Percentiles rank a stretch among this genome's conserved stretches.
Evolutionary conservation across 2,329 filamentous ascomycete genomes (phyloP).

Genomic region (Zarea fungicola): DNA sequence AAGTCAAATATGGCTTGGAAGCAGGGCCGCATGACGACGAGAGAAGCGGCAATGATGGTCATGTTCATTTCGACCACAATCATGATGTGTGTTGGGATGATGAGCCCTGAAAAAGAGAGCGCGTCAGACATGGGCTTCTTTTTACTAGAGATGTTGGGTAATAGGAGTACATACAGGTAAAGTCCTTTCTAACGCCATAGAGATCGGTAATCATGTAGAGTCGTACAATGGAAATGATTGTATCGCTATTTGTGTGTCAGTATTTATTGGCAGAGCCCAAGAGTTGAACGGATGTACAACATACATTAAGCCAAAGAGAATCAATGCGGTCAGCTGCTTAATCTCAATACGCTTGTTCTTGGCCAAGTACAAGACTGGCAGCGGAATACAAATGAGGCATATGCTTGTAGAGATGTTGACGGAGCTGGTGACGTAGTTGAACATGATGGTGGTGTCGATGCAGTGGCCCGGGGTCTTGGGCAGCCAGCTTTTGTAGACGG

Average conservation of each 20-base stretch:
- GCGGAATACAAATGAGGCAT: conserved; percentile 11
- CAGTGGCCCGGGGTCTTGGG: conserved; percentile 11
- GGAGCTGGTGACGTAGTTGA: conserved; percentile 14
- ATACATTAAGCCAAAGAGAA: conserved; percentile 12
- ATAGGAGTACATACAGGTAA: conserved; percentile 3
- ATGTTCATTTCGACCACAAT: conserved; percentile 14
- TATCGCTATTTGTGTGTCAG: conserved; percentile 2
- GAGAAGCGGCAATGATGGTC: conserved; percentile 13
- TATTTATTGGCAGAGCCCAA: neutral
- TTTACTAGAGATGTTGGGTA: too few species aligned
- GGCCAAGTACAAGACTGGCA: conserved; percentile 12
- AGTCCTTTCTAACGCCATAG: conserved; percentile 11
- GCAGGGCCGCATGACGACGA: conserved; percentile 13
- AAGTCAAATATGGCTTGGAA: conserved; percentile 13
- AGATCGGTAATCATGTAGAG: conserved; percentile 15
- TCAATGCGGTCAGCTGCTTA: conserved; percentile 10
- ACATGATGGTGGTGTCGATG: conserved; percentile 13
- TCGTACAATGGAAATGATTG: conserved; percentile 10
- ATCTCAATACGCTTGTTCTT: conserved; percentile 12
- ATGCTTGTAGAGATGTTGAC: conserved; percentile 11
- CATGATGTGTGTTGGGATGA: conserved; percentile 14
- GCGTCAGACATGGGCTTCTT: too few species aligned
- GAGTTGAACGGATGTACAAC: neutral
- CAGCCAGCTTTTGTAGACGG: conserved; percentile 12
- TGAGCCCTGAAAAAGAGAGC: too few species aligned